Base-by-base conservation (phyloP, 208 protist genomes). In the Trypanosoma rangeli region DNA sequence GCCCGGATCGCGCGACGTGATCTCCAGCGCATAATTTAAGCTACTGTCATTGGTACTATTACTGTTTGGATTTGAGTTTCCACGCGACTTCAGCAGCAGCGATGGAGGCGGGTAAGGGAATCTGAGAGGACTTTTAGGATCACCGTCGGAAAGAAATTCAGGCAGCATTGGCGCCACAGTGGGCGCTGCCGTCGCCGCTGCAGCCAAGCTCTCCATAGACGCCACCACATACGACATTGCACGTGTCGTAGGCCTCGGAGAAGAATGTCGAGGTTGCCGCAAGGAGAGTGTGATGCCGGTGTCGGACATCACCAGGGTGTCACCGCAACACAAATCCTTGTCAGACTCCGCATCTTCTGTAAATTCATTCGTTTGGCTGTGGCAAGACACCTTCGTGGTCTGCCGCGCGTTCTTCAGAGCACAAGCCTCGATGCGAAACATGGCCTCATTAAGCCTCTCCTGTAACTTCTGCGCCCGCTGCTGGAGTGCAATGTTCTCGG, bases 381-480 rank as follows among this genome's bases (percentile, higher is more conserved):
- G 20, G 33, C 49, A 31, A 49, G 33, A 15, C 42, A 69, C 33
- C 29, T 44, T 37, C 29, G 37, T 24, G 7, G 33, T 20, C 10
- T 46, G 64, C 42, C 64, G 65, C 1, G 65, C 55, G 10, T 52
- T 33, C 26, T 31, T 31, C 16, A 68, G 39, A 4, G 62, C 15
- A 24, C 57, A 1, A 0, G 60, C 70, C 52, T 75, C 54, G 0
- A 70, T n/a, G 29, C 60, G 48, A 46, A 75, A 75, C 15, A 3
- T 42, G 12, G 61, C 62, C 52, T 50, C 59, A 62, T 70, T 59
- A 1, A 75, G 48, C 20, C 29, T 48, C n/a, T 29, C 53, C 29
- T 70, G 48, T 24, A 75, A 18, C 37, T 59, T 48, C 26, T 54
- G 44, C 24, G 44, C 9, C 22, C 57, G 26, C 42, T 64, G n/a